Evolutionary conservation across 225 moss, liverwort and hornwort genomes (phyloP).

Genomic region (Marchantia paleacea): DNA sequence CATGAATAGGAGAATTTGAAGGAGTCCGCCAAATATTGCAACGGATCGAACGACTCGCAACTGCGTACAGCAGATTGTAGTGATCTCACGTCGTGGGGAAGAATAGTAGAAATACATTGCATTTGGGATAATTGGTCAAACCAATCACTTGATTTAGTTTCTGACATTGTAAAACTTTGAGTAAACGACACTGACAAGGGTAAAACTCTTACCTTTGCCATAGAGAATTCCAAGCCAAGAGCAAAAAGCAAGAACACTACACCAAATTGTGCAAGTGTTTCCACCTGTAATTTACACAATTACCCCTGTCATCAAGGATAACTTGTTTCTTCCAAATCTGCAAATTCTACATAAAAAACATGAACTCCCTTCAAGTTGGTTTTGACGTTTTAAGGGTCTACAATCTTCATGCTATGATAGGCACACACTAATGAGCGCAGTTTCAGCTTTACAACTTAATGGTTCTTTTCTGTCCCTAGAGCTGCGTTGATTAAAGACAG

Average conservation of each 20-base stretch:
- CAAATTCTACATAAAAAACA: not conserved
- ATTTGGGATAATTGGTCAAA: no score
- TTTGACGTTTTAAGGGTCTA: no score
- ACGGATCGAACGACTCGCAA: constrained; percentile 84
- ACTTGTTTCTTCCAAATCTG: not conserved
- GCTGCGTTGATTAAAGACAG: no score
- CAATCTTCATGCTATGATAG: no score
- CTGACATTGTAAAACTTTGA: no score
- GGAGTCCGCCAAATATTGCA: constrained; percentile 79
- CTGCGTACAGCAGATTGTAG: constrained; percentile 22
- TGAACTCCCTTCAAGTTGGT: no score
- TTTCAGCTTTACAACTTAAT: not conserved
- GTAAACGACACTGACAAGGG: no score
- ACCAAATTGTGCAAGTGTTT: constrained; percentile 96
- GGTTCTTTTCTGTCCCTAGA: no score
- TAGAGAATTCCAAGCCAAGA: constrained; percentile 92
- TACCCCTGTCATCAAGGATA: no score
- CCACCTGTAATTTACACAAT: constrained; percentile 47
- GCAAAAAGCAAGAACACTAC: constrained; percentile 95
- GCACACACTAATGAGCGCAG: no score
- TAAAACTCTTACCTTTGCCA: constrained; percentile 49
- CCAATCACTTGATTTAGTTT: no score
- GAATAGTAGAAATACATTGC: no score
- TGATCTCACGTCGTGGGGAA: not conserved
- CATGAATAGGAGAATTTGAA: constrained; percentile 94